Percentiles rank a stretch among this genome's conserved stretches.
Evolutionary conservation across 805 yeast species (phyloP).

Genomic region (Hanseniaspora hatyaiensis): DNA sequence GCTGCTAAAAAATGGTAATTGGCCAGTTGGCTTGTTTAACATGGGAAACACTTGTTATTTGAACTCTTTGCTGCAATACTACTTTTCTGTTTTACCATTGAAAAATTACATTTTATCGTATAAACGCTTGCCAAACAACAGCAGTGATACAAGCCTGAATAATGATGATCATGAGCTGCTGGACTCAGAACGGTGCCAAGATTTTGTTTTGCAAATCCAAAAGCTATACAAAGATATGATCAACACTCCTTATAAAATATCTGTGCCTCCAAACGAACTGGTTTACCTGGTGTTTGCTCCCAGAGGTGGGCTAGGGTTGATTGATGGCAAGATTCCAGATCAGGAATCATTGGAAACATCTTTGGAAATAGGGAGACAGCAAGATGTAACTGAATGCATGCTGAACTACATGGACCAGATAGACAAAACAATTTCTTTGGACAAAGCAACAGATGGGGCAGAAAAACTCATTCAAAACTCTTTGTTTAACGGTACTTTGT

Average conservation of each 20-base stretch:
- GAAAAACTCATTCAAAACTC: conserved; percentile 42
- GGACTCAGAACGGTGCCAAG: conserved; percentile 72
- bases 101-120: conserved; percentile 54
- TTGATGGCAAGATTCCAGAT: conserved; percentile 12
- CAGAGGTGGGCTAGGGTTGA: conserved; percentile 7
- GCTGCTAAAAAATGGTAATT: conserved; percentile 47
- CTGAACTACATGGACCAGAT: conserved; percentile 85
- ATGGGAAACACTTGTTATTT: conserved; percentile 93
- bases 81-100: conserved; percentile 74
- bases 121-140: conserved; percentile 30
- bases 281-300: conserved; percentile 82
- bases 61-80: conserved; percentile 81
- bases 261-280: conserved; percentile 70
- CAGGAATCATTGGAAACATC: conserved; percentile 62
- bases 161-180: no score
- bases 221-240: conserved; percentile 62
- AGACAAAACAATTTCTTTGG: conserved; percentile 66
- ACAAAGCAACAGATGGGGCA: conserved; percentile 22
- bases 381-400: conserved; percentile 95
- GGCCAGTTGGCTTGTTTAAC: conserved; percentile 89
- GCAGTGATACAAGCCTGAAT: no score
- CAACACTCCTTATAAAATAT: conserved; percentile 47
- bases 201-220: conserved; percentile 63
- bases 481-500: conserved; percentile 74
- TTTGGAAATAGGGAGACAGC: conserved; percentile 77